These are phyloP conservation scores for Carex parvula DNA, from an alignment of 176 grass and related monocot genomes.

Conservation along the genomic window DNA sequence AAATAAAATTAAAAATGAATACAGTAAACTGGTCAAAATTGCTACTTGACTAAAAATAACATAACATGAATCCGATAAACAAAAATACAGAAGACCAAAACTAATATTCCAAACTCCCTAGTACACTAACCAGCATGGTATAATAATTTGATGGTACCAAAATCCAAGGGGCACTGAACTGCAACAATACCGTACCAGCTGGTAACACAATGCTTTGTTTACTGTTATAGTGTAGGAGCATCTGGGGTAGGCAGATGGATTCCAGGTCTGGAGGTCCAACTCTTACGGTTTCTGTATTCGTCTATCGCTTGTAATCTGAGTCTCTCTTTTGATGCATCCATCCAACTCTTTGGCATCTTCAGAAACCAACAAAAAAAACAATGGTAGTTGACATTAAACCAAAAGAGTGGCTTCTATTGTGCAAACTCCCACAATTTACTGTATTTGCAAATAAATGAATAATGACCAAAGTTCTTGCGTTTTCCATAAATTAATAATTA, in stretches of 20 bases:
- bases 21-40: constrained; percentile 7
- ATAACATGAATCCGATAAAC: not conserved
- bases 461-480: not conserved
- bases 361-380: not conserved
- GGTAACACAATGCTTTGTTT: not conserved
- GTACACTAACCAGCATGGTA: not conserved
- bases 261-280: constrained; percentile 81
- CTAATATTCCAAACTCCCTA: not conserved
- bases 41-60: constrained; percentile 10
- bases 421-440: not conserved
- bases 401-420: not conserved
- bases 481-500: not conserved
- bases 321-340: constrained; percentile 65
- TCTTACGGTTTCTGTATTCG: constrained; percentile 75
- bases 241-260: constrained; percentile 56
- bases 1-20: not conserved
- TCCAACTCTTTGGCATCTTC: constrained; percentile 37
- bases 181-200: not conserved
- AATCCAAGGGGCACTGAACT: not conserved
- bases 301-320: constrained; percentile 71
- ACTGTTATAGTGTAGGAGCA: constrained; percentile 27
- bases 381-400: not conserved
- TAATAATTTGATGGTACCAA: not conserved
- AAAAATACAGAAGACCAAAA: not conserved
- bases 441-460: not conserved